phyloP scores from a whole-genome alignment of 2,329 filamentous ascomycete genomes.

The Aureobasidium lini region DNA sequence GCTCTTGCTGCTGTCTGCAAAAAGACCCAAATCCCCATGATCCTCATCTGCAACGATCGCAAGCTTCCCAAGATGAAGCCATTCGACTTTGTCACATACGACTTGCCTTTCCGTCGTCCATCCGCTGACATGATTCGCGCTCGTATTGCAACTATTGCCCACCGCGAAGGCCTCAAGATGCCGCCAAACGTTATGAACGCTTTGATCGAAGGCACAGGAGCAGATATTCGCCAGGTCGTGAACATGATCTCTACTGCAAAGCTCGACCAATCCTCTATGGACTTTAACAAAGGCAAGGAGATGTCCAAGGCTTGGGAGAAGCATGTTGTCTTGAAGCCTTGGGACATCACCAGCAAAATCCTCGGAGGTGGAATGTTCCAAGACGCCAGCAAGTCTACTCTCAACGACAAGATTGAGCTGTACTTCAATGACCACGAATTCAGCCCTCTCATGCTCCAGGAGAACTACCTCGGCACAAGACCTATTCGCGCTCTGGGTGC shows the following conservation, averaged over 20 bases:
- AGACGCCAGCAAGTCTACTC: constrained; percentile 69
- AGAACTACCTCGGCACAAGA: constrained; percentile 86
- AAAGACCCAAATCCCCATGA: constrained; percentile 89
- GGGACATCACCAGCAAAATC: constrained; percentile 95
- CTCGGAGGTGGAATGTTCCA: constrained; percentile 81
- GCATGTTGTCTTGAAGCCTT: constrained; percentile 90
- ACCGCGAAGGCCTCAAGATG: constrained; percentile 81
- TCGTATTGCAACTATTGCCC: constrained; percentile 90
- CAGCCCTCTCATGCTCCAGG: constrained; percentile 94
- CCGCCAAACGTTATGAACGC: constrained; percentile 79
- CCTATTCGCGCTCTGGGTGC: constrained; percentile 58
- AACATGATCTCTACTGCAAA: constrained; percentile 97
- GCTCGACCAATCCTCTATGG: constrained; percentile 71
- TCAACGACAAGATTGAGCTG: constrained; percentile 97
- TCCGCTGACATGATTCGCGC: constrained; percentile 87
- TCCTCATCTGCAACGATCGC: constrained; percentile 96
- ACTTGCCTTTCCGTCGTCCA: constrained; percentile 80
- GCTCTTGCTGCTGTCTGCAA: constrained; percentile 91
- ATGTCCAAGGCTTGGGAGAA: constrained; percentile 99
- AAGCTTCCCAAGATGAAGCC: constrained; percentile 95
- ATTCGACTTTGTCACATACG: constrained; percentile 78
- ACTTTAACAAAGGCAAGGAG: constrained; percentile 76
- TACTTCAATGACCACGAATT: constrained; percentile 99
- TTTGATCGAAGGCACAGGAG: constrained; percentile 88
- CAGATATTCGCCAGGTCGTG: constrained; percentile 95